These are phyloP conservation scores for Amphibolis antarctica DNA, from an alignment of 106 monocot species.

Conservation along the genomic window DNA sequence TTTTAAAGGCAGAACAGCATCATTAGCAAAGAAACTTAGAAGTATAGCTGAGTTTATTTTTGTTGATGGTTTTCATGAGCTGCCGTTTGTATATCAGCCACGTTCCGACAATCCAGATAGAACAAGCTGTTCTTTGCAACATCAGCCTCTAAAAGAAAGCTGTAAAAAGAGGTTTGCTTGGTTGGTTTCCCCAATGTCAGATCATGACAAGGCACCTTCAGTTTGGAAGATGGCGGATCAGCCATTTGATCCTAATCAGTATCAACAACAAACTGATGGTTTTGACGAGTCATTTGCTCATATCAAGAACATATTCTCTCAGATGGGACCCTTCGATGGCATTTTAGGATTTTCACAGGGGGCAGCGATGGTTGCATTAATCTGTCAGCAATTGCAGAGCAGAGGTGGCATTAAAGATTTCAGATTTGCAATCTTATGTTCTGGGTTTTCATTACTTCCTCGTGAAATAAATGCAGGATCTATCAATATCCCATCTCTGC, in stretches of 20 bases:
- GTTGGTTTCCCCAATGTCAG: constrained; percentile 37
- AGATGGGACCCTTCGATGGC: constrained; percentile 72
- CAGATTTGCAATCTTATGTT: constrained; percentile 72
- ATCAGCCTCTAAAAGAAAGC: constrained; percentile 13
- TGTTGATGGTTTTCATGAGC: constrained; percentile 27
- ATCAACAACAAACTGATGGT: constrained; percentile 62
- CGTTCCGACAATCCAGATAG: not conserved
- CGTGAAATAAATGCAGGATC: constrained; percentile 2
- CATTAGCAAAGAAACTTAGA: constrained; percentile 79
- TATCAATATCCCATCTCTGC: constrained; percentile 62
- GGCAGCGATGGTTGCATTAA: constrained; percentile 72
- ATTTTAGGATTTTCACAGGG: constrained; percentile 96
- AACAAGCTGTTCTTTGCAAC: not conserved
- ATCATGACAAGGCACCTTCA: constrained; percentile 4
- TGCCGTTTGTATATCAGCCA: constrained; percentile 3
- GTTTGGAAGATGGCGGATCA: constrained; percentile 32
- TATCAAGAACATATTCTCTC: constrained; percentile 29
- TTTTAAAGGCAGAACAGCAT: constrained; percentile 87
- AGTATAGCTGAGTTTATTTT: constrained; percentile 54
- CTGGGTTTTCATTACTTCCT: constrained; percentile 47
- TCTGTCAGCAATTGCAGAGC: constrained; percentile 46
- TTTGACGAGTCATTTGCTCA: constrained; percentile 60
- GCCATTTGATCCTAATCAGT: constrained; percentile 78
- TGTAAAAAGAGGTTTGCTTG: constrained; percentile 74
- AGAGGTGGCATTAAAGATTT: constrained; percentile 15